Base-by-base conservation (phyloP, 139 green algal species). In the Pedinophyceae sp. region DNA sequence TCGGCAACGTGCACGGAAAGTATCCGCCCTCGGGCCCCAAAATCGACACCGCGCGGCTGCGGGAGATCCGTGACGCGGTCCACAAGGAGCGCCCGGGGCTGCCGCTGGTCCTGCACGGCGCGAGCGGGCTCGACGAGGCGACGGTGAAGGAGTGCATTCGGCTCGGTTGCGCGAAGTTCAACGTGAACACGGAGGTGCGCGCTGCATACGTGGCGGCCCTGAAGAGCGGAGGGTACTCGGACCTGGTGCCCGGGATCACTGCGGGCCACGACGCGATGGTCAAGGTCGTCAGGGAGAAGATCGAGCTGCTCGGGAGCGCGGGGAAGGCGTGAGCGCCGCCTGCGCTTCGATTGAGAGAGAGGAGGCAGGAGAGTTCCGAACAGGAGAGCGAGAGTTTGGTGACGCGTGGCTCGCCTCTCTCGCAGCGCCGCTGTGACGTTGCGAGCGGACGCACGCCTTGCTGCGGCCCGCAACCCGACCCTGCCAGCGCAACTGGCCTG, bases 111-210 rank as follows among this genome's bases (percentile, higher is more conserved):
- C 50, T 70, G 7, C 63, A 70, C n/a, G 63, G 63, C 1, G 63
- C 63, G 13, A 72, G 62, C 19, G 63, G 63, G 19, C 30, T 70
- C 20, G 58, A 53, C n/a, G 17, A 19, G 1, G 50, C 48, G n/a
- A 20, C 72, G 18, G 52, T 70, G 13, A 64, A 62, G 55, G 55
- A 60, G 54, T 72, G 65, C 50, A 57, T 72, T 5, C 15, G 6
- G 6, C 18, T 25, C 7, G 65, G 65, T 47, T 55, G 74, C 50
- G 18, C 49, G 30, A 72, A 72, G 38, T 74, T 72, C 43, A 72
- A 72, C 43, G 65, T 72, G 13, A 72, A 72, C 48, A 72, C 65
- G 15, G 65, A 72, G 41, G 19, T 74, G 39, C 58, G 65, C 27
- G 39, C 28, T 18, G 64, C 64, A 17, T 72, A 68, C 49, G 27